These are phyloP conservation scores for Fusarium pseudoanthophilum DNA, from an alignment of 2,329 filamentous ascomycete species.

Conservation along the genomic window DNA sequence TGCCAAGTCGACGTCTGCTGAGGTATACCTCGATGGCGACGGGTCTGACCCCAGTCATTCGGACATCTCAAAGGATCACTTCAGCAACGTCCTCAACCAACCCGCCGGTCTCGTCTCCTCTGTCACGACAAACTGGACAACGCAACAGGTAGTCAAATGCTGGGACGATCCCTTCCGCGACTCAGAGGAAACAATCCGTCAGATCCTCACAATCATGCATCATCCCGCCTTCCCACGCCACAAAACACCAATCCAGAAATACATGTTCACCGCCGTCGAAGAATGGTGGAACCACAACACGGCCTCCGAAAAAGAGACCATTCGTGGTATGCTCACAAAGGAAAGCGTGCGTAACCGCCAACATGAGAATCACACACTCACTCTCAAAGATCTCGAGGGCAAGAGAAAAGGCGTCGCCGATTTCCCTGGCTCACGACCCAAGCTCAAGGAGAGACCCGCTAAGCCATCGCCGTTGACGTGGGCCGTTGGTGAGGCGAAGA, in stretches of 20 bases:
- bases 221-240: conserved; percentile 79
- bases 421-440: conserved; percentile 44
- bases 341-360: conserved; percentile 42
- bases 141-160: conserved; percentile 44
- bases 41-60: conserved; percentile 81
- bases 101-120: conserved; percentile 45
- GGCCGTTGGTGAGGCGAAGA: conserved; percentile 33
- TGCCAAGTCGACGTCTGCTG: conserved; percentile 66
- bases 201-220: conserved; percentile 82
- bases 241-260: conserved; percentile 77
- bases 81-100: conserved; percentile 71
- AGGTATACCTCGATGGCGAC: conserved; percentile 77
- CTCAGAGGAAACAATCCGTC: conserved; percentile 78
- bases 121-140: conserved; percentile 46
- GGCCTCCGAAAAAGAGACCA: conserved; percentile 28
- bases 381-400: conserved; percentile 38
- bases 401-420: conserved; percentile 41
- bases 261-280: conserved; percentile 84
- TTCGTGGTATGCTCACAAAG: conserved; percentile 42
- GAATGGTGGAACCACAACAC: conserved; percentile 73
- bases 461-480: conserved; percentile 40
- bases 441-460: conserved; percentile 30
- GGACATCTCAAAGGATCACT: conserved; percentile 82
- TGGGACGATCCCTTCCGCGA: conserved; percentile 79
- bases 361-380: conserved; percentile 46